Evolutionary conservation across 352 stramenopile genomes (phyloP).

Genomic region (Globisporangium megalacanthum): DNA sequence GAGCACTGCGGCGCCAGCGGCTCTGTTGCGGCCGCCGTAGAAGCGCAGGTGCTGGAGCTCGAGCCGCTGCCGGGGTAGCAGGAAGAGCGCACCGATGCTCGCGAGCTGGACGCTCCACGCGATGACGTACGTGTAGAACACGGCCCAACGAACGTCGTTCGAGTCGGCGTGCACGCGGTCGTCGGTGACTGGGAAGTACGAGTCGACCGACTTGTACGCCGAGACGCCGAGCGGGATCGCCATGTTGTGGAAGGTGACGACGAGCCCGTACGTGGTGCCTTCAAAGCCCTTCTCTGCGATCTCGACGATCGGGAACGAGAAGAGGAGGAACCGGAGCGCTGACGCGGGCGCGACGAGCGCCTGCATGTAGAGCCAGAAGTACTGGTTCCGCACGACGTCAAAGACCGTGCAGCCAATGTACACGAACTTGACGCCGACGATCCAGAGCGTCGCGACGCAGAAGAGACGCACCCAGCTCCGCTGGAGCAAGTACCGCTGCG

Average conservation of each 20-base stretch:
- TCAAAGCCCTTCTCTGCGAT: constrained; percentile 34
- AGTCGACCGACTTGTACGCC: constrained; percentile 58
- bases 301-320: constrained; percentile 39
- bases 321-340: constrained; percentile 47
- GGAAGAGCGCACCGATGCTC: constrained; percentile 37
- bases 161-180: constrained; percentile 46
- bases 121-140: constrained; percentile 43
- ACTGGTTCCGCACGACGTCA: constrained; percentile 55
- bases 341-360: constrained; percentile 51
- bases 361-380: constrained; percentile 58
- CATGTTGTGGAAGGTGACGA: constrained; percentile 41
- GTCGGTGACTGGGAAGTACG: constrained; percentile 46
- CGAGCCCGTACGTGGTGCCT: constrained; percentile 21
- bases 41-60: constrained; percentile 24
- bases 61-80: constrained; percentile 36
- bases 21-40: constrained; percentile 14
- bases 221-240: constrained; percentile 41
- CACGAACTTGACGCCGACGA: constrained; percentile 48
- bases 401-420: constrained; percentile 41
- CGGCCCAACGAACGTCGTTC: constrained; percentile 28
- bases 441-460: constrained; percentile 43
- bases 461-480: constrained; percentile 47
- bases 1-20: constrained; percentile 15
- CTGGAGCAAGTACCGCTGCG: constrained; percentile 50
- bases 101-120: constrained; percentile 47